A percentile compares a stretch with the other conserved stretches of the same genome.
These are phyloP conservation scores for Lagerstroemia speciosa DNA, from an alignment of 345 rosid species.

Conservation along the genomic window DNA sequence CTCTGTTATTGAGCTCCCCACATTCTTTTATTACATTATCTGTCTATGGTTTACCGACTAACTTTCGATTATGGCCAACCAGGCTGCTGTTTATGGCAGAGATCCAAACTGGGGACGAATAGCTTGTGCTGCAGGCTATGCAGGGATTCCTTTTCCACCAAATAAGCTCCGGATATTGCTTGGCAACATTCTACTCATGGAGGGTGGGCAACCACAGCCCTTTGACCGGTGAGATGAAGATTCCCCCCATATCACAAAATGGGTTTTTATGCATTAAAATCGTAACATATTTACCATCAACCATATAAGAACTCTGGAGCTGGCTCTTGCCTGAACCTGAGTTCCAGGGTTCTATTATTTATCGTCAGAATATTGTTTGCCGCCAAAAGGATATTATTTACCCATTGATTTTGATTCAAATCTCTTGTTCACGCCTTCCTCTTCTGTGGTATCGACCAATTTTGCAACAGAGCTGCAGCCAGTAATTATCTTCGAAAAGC, in stretches of 20 bases:
- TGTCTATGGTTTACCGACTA: neutral
- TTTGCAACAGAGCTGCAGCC: slow-evolving; percentile 50
- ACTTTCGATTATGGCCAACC: slow-evolving; percentile 1
- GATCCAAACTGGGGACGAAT: slow-evolving; percentile 98
- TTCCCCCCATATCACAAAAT: neutral
- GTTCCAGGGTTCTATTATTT: neutral
- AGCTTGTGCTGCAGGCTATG: slow-evolving; percentile 91
- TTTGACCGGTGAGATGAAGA: slow-evolving; percentile 54
- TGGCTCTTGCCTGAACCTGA: neutral
- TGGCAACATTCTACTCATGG: slow-evolving; percentile 81
- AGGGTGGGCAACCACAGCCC: slow-evolving; percentile 75
- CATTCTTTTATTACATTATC: slow-evolving; percentile 13
- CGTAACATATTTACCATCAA: neutral
- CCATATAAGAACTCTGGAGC: neutral
- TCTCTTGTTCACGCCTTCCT: neutral
- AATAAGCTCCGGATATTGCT: slow-evolving; percentile 56
- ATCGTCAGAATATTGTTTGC: neutral
- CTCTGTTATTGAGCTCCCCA: slow-evolving; percentile 11
- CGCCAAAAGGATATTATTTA: neutral
- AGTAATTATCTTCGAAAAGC: slow-evolving; percentile 62
- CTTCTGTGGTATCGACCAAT: neutral
- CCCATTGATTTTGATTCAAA: neutral
- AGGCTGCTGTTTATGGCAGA: slow-evolving; percentile 95
- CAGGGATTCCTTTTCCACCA: slow-evolving; percentile 57
- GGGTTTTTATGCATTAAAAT: neutral